Percentiles rank a stretch among this genome's conserved stretches.
These are phyloP conservation scores for Pseudogymnoascus sp. DNA, from an alignment of 2,329 filamentous ascomycete species.

Conservation along the genomic window DNA sequence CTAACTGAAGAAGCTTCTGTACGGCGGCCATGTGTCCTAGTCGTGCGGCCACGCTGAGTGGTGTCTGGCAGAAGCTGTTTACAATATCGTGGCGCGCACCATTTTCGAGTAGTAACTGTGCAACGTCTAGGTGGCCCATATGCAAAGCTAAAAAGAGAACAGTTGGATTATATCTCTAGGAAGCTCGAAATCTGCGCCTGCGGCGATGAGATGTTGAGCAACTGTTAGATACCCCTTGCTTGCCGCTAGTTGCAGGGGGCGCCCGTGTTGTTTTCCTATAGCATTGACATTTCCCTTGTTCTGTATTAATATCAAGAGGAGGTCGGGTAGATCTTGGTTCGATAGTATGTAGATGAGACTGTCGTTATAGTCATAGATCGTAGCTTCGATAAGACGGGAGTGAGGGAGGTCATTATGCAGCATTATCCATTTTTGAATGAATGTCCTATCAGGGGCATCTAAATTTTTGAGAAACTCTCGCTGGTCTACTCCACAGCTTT, in stretches of 20 bases:
- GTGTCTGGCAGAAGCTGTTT: not conserved
- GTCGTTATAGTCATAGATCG: not conserved
- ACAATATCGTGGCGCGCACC: not conserved
- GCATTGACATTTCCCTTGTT: not conserved
- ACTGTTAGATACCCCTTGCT: not conserved
- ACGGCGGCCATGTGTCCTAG: too few relatives aligned
- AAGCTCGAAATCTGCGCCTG: not conserved
- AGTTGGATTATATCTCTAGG: too few relatives aligned
- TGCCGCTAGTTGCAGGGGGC: not conserved
- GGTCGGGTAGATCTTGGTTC: not conserved
- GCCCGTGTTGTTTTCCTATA: not conserved
- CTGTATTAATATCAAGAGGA: not conserved
- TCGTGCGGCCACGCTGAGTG: too few relatives aligned
- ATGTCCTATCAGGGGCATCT: not conserved
- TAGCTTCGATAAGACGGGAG: not conserved
- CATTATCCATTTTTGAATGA: not conserved
- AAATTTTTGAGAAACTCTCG: not conserved
- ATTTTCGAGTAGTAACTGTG: not conserved
- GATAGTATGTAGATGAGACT: not conserved
- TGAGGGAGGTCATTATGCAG: not conserved
- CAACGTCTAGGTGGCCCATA: not conserved
- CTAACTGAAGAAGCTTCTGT: slow-evolving; percentile 27
- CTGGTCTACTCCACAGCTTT: slow-evolving; percentile 2
- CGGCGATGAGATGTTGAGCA: not conserved
- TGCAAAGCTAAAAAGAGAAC: not conserved